A percentile compares a stretch with the other conserved stretches of the same genome.
Conservation (phyloP, 768 basidiomycete genomes). For the Suillus occidentalis region DNA sequence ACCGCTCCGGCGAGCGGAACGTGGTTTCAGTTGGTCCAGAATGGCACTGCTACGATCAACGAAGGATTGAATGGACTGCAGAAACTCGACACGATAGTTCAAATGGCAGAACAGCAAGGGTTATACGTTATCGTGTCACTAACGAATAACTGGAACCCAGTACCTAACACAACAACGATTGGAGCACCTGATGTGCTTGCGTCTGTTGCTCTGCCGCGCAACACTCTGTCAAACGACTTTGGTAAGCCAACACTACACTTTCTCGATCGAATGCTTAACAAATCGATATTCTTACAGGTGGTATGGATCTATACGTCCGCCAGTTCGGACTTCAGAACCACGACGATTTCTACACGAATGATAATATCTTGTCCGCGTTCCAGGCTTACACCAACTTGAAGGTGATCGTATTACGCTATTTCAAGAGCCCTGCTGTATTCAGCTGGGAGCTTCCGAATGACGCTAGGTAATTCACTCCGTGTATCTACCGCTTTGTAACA, state of each 20-base stretch:
- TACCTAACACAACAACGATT: slow-evolving; percentile 21
- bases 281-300: slow-evolving; percentile 38
- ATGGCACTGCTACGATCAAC: slow-evolving; percentile 49
- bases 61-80: slow-evolving; percentile 51
- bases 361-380: slow-evolving; percentile 43
- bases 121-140: slow-evolving; percentile 54
- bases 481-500: neutral
- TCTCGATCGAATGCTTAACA: slow-evolving; percentile 42
- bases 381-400: slow-evolving; percentile 41
- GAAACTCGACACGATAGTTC: slow-evolving; percentile 54
- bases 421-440: slow-evolving; percentile 57
- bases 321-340: slow-evolving; percentile 53
- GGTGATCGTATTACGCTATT: slow-evolving; percentile 37
- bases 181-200: slow-evolving; percentile 32
- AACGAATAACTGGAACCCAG: slow-evolving; percentile 63
- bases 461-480: slow-evolving; percentile 3
- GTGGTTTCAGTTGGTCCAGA: slow-evolving; percentile 56
- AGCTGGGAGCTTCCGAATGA: slow-evolving; percentile 47
- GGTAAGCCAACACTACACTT: slow-evolving; percentile 38
- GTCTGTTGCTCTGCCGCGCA: slow-evolving; percentile 61
- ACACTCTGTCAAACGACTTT: slow-evolving; percentile 35
- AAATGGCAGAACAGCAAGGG: slow-evolving; percentile 53
- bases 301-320: slow-evolving; percentile 67
- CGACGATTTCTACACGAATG: slow-evolving; percentile 61
- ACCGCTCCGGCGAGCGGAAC: slow-evolving; percentile 42